Base-by-base conservation (phyloP, 768 basidiomycete genomes). In the Collybiopsis confluens region DNA sequence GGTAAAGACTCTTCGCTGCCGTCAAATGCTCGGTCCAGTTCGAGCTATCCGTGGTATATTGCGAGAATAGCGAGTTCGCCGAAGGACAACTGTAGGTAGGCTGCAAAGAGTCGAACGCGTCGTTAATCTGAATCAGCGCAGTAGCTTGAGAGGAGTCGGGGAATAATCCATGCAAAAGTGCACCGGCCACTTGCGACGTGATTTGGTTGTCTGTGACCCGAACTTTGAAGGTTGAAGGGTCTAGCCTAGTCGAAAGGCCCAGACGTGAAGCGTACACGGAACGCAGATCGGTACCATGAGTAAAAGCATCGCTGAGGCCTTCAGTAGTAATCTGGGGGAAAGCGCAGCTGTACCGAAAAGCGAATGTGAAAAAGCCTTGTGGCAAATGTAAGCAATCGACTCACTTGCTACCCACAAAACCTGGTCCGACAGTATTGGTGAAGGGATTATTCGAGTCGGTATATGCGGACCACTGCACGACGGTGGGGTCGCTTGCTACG, bases 321-420 rank as follows among this genome's bases (percentile, higher is more conserved):
- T 71, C 68, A 5, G 68, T 56, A 1, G 79, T 78, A 15, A 78
- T 73, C 63, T 78, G 76, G n/a, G 79, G 79, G 48, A 79, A 73
- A 55, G 78, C 77, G 37, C 78, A 80, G 20, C 76, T 77, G n/a
- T n/a, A n/a, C n/a, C 30, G 30, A 33, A 33, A 5, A 13, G 13
- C 6, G 13, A 33, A 33, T 6, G 13, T 33, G 30, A 33, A 33
- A 33, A 33, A 6, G 30, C 5, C 5, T 33, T 33, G 5, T 13
- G 30, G 5, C 30, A 33, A 33, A n/a, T n/a, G 30, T 13, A 33
- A 13, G 5, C 13, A 5, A 33, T 5, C 5, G 13, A 33, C 30
- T 33, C 13, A 33, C 30, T 33, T 33, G 13, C 30, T 33, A 33
- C 30, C 30, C 5, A 33, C 30, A 6, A 33, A 33, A 6, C 30